Evolutionary conservation across 495 filamentous ascomycete species (phyloP), one percentile per base, ranked within the genome.

Genomic region (Emericellopsis terricola): DNA sequence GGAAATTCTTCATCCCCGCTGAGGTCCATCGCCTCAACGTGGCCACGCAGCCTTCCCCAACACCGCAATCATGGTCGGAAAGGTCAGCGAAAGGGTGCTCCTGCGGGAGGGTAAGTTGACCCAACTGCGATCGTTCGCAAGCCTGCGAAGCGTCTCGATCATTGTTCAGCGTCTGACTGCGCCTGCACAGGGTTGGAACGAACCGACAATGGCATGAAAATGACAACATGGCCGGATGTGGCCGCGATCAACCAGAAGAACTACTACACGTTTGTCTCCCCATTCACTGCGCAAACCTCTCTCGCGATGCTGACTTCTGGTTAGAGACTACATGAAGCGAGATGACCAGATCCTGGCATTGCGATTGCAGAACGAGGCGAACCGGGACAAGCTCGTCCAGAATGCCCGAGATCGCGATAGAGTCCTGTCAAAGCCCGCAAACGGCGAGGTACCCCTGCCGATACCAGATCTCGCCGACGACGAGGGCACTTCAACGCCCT

Each of bases 221-320:
- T 82, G 33, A 85, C 85, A 16, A 87, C 68, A 55, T 97, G 89
- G 89, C 91, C 89, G 14, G 76, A 85, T 44, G 71, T 94, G 28
- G 64, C 66, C 11, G 77, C 85, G 47, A 97, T 97, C 52, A 97
- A 97, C 49, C 89, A 97, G 49, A 97, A 97, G 57, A 97, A 97
- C 55, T 97, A 97, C 56, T 97, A 97, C 47, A 97, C 89, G 83
- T 94, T 66, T 36, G 83, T 65, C n/a, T 23, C 15, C 11, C 21
- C 20, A 14, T 3, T 13, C 17, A 35, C 18, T 23, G 13, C n/a
- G 18, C 16, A 24, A 9, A 29, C 16, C 20, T 5, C 24, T 19
- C 26, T 36, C 15, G 11, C 19, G 16, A 6, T n/a, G 39, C 49
- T 56, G 33, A 53, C 47, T 10, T 15, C 15, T 26, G 34, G 16